Conservation (phyloP, 1,284 basidiomycete species). For the Exobasidium rhododendri region DNA sequence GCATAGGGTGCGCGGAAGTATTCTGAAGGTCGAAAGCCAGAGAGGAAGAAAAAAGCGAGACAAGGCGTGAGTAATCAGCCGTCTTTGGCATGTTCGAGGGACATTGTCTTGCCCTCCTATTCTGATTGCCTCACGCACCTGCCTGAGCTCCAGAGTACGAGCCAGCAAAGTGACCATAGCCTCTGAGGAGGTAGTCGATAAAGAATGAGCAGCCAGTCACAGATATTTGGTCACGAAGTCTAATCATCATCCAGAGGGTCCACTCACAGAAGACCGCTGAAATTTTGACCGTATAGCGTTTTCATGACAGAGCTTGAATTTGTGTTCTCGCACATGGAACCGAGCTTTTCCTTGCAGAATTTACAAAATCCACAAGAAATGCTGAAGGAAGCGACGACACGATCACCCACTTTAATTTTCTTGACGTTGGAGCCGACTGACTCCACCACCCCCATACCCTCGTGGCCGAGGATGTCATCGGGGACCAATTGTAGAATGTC, state of each 20-base stretch:
- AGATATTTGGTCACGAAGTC: no score
- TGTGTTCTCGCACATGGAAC: conserved; percentile 69
- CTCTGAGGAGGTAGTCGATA: conserved; percentile 12
- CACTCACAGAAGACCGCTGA: conserved; percentile 1
- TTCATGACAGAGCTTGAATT: conserved; percentile 67
- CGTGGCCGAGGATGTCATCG: conserved; percentile 74
- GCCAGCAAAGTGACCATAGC: conserved; percentile 69
- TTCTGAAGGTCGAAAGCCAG: no score
- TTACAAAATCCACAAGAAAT: conserved; percentile 72
- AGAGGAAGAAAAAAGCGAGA: no score
- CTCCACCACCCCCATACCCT: conserved; percentile 40
- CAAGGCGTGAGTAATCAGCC: no score
- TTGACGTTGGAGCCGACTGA: conserved; percentile 15
- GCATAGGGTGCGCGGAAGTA: conserved; percentile 66
- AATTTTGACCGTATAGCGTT: conserved; percentile 63
- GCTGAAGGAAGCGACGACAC: conserved; percentile 73
- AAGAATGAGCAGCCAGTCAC: no score
- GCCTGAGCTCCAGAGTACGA: conserved; percentile 70
- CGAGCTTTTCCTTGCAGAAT: conserved; percentile 70
- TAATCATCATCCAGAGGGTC: no score
- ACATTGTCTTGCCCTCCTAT: no score
- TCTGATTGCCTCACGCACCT: no score
- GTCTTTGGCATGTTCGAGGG: no score
- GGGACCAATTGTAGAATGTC: conserved; percentile 66
- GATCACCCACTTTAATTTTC: conserved; percentile 64